Evolutionary conservation across 2,329 filamentous ascomycete genomes (phyloP).

Genomic region (Ambrosiella cleistominuta): DNA sequence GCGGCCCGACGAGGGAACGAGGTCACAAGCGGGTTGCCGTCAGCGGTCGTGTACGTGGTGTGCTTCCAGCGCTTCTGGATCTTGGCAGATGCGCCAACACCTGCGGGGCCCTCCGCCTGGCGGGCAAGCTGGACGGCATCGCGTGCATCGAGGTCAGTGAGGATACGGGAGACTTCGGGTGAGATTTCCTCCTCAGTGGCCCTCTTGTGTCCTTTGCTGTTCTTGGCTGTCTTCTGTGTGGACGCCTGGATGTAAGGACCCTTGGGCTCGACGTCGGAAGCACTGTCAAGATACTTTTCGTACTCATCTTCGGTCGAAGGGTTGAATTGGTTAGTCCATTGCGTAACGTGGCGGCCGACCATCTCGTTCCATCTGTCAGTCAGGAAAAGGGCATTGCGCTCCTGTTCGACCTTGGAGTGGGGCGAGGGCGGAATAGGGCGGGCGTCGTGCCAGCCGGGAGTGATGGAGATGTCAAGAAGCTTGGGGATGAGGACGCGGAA

Average conservation of each 20-base stretch:
- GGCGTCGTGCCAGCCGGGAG: conserved; percentile 32
- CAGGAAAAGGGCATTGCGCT: conserved; percentile 35
- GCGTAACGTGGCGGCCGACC: conserved; percentile 23
- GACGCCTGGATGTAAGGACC: neutral
- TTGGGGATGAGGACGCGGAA: conserved; percentile 36
- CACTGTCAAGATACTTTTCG: conserved; percentile 1
- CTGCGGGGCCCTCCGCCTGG: conserved; percentile 2
- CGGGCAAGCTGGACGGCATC: conserved; percentile 5
- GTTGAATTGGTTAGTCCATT: conserved; percentile 25
- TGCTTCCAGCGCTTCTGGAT: conserved; percentile 12
- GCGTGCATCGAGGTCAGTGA: conserved; percentile 3
- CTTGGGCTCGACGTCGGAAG: neutral
- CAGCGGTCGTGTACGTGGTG: conserved; percentile 10
- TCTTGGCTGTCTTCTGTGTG: neutral
- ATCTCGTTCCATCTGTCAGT: conserved; percentile 32
- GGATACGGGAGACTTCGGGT: neutral
- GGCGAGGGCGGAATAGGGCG: conserved; percentile 27
- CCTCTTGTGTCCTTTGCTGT: neutral
- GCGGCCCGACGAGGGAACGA: conserved; percentile 25
- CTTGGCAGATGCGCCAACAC: conserved; percentile 14
- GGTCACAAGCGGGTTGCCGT: conserved; percentile 18
- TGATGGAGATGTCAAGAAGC: conserved; percentile 34
- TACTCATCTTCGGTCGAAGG: conserved; percentile 14
- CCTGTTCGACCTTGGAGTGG: conserved; percentile 32
- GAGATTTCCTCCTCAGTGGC: neutral